Conservation (phyloP, 805 yeast species). For the Saccharomycopsis sp. region DNA sequence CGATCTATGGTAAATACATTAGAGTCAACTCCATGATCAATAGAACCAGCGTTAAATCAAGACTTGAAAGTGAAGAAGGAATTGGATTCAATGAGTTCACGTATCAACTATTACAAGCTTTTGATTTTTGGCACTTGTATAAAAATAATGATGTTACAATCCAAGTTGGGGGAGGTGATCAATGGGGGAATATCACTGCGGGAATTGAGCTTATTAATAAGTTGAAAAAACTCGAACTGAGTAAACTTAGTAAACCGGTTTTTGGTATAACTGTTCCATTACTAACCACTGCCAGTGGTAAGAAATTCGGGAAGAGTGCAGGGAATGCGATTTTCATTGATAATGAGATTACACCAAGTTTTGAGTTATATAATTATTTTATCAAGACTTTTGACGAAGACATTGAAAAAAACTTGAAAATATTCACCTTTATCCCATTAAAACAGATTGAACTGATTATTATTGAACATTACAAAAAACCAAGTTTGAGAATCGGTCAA, state of each 20-base stretch:
- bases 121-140: slow-evolving; percentile 79
- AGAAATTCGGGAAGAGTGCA: slow-evolving; percentile 92
- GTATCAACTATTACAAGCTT: slow-evolving; percentile 88
- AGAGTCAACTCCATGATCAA: slow-evolving; percentile 81
- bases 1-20: slow-evolving; percentile 65
- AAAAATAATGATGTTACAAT: slow-evolving; percentile 46
- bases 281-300: slow-evolving; percentile 79
- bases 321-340: slow-evolving; percentile 93
- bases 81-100: slow-evolving; percentile 91
- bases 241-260: slow-evolving; percentile 25
- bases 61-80: slow-evolving; percentile 62
- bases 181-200: slow-evolving; percentile 97
- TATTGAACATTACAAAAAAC: slow-evolving; percentile 40
- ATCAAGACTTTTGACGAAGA: slow-evolving; percentile 71
- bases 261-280: slow-evolving; percentile 87
- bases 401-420: slow-evolving; percentile 54
- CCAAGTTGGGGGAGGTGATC: slow-evolving; percentile 95
- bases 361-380: slow-evolving; percentile 77
- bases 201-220: slow-evolving; percentile 82
- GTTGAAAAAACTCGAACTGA: slow-evolving; percentile 25
- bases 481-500: slow-evolving; percentile 67
- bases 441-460: slow-evolving; percentile 45
- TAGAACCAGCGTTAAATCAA: slow-evolving; percentile 73
- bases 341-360: slow-evolving; percentile 63
- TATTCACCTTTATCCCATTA: slow-evolving; percentile 71